phyloP scores from a whole-genome alignment of 169 alveolate species.

The Eimeria brunetti region DNA sequence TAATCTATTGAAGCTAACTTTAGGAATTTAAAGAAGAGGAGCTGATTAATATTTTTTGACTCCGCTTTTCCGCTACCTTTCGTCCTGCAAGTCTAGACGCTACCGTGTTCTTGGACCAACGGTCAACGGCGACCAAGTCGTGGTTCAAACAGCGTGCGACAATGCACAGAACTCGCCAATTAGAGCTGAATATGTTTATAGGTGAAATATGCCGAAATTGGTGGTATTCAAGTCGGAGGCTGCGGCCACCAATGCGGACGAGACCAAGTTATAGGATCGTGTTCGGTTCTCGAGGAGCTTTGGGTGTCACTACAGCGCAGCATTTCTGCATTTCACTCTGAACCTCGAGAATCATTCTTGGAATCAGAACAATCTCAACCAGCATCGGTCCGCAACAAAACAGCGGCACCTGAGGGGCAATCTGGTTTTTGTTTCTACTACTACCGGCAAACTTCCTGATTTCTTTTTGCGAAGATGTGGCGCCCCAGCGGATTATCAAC shows the following conservation, averaged over 20 bases:
- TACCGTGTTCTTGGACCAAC: neutral
- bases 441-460: neutral
- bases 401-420: constrained; percentile 78
- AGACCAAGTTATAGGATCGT: neutral
- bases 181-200: neutral
- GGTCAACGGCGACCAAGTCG: neutral
- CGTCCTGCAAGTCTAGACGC: neutral
- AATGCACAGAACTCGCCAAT: neutral
- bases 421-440: constrained; percentile 47
- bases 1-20: neutral
- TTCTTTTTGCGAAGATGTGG: constrained; percentile 49
- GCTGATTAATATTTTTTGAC: neutral
- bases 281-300: neutral
- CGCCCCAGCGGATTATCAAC: constrained; percentile 66
- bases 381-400: constrained; percentile 70
- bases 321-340: constrained; percentile 24
- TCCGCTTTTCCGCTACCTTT: neutral
- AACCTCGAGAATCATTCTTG: constrained; percentile 5
- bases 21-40: neutral
- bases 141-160: neutral
- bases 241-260: neutral
- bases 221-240: neutral
- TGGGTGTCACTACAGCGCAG: constrained; percentile 47
- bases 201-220: neutral
- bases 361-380: constrained; percentile 74